Evolutionary conservation across 352 stramenopile species (phyloP).

Genomic region (Phytopythium chamaehyphon): DNA sequence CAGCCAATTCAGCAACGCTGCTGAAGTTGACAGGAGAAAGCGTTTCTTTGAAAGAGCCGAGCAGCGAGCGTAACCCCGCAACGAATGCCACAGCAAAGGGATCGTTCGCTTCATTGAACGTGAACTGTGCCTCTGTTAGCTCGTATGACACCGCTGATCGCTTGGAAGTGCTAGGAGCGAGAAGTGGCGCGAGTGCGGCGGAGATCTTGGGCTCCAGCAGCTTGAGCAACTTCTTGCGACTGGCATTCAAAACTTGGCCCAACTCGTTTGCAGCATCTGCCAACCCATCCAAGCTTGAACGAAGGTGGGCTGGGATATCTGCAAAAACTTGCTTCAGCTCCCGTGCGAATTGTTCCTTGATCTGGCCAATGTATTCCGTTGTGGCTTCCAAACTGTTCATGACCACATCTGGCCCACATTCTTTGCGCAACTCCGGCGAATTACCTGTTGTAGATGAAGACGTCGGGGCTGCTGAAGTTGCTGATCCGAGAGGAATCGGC

Average conservation of each 20-base stretch:
- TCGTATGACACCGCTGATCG: conserved; percentile 68
- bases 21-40: conserved; percentile 62
- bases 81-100: conserved; percentile 81
- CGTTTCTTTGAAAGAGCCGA: conserved; percentile 42
- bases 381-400: conserved; percentile 82
- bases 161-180: conserved; percentile 33
- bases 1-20: conserved; percentile 45
- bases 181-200: conserved; percentile 38
- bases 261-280: conserved; percentile 73
- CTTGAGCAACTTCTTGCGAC: conserved; percentile 72
- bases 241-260: conserved; percentile 56
- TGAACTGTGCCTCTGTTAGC: conserved; percentile 83
- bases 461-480: conserved; percentile 7
- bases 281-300: conserved; percentile 64
- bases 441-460: neutral
- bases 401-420: conserved; percentile 65
- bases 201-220: conserved; percentile 74
- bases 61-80: conserved; percentile 42
- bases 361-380: conserved; percentile 71
- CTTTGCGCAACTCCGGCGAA: conserved; percentile 40
- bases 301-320: conserved; percentile 67
- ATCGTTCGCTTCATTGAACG: conserved; percentile 85
- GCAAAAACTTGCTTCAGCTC: conserved; percentile 71
- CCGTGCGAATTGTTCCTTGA: conserved; percentile 71
- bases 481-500: conserved; percentile 19